Conservation (phyloP, 2,329 filamentous ascomycete genomes). For the Metarhizium robertsii region DNA sequence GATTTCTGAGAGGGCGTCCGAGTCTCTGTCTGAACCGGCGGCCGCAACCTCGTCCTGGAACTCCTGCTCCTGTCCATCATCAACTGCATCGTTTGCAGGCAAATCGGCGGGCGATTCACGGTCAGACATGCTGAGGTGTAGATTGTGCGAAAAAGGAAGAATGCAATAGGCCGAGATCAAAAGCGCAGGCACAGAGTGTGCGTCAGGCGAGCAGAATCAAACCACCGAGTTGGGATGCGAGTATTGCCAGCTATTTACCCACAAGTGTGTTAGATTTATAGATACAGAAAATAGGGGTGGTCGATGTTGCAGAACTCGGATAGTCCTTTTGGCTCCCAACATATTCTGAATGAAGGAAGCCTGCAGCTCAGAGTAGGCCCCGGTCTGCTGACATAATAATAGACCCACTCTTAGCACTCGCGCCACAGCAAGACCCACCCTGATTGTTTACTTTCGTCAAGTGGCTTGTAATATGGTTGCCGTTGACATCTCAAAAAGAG, state of each 20-base stretch:
- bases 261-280: too few species aligned
- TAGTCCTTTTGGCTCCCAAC: not conserved
- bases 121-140: conserved; percentile 33
- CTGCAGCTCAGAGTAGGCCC: not conserved
- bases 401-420: conserved; percentile 1
- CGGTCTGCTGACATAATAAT: conserved; percentile 23
- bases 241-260: too few species aligned
- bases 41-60: conserved; percentile 31
- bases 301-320: not conserved
- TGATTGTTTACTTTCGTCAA: conserved; percentile 24
- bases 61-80: conserved; percentile 33
- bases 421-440: conserved; percentile 5
- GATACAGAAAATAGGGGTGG: too few species aligned
- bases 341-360: not conserved
- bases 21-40: conserved; percentile 44
- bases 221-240: too few species aligned
- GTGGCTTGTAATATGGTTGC: conserved; percentile 14
- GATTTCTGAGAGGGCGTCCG: conserved; percentile 55
- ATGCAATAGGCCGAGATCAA: not conserved
- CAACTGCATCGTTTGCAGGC: conserved; percentile 24
- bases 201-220: not conserved
- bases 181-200: not conserved
- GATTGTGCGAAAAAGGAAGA: not conserved
- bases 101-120: conserved; percentile 31
- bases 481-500: conserved; percentile 7